Evolutionary conservation across 1,284 basidiomycete species (phyloP), one percentile per base, ranked within the genome.

Genomic region (Trametes pubescens): DNA sequence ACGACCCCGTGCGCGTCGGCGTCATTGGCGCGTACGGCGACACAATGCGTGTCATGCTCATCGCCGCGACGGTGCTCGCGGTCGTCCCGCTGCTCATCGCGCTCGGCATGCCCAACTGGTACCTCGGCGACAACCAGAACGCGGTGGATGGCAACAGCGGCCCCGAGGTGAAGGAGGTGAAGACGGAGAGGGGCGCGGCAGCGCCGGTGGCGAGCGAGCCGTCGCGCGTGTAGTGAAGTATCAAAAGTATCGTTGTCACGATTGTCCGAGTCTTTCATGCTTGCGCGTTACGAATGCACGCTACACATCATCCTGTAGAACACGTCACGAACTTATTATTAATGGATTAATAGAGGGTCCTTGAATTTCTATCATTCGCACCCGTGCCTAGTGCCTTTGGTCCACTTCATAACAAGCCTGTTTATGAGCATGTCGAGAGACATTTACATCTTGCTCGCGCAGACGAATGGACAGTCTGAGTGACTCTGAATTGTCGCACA

Each of bases 1-100:
- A 82, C 35, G 78, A 85, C 66, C 85, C 86, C 7, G 79, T 86
- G 47, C 81, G 88, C 26, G 77, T 84, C 59, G 88, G 88, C 59
- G 87, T 86, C 34, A 87, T 89, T 61, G 67, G 67, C 56, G 85
- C 84, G 2, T 86, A 86, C 73, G 77, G 81, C 66, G 81, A 84
- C 46, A 82, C 83, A 34, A 88, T 87, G 86, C 80, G 82, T 66
- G 73, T 79, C 11, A 80, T 87, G 74, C 77, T 82, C 40, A 81
- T 87, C 63, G 79, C 67, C 3, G 77, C 76, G 18, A 76, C 76
- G 29, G 70, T 68, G 44, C 58, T 77, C 52, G 69, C 70, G 26
- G 68, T 74, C 59, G 52, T 73, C 29, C 74, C 74, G 35, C 66
- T 76, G 60, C 35, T 69, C 7, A 63, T 72, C 47, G 52, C 75